Evolutionary conservation across 352 stramenopile genomes (phyloP).

Genomic region (Phytopythium montanum): DNA sequence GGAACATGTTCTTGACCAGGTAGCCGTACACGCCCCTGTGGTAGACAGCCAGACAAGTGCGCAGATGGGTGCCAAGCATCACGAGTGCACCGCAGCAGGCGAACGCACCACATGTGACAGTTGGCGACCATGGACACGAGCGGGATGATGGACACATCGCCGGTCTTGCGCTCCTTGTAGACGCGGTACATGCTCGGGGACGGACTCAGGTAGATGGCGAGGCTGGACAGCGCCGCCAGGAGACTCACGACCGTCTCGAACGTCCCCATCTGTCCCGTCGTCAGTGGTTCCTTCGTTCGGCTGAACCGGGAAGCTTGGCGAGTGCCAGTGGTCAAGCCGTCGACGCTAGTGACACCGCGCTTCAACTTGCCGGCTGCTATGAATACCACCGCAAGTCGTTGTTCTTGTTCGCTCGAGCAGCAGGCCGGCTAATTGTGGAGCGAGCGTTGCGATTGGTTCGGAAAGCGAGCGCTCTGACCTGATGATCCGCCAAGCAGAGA

Average conservation of each 20-base stretch:
- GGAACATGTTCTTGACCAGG: slow-evolving; percentile 23
- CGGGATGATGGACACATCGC: slow-evolving; percentile 16
- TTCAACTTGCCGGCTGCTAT: too few relatives aligned
- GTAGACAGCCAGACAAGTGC: neutral
- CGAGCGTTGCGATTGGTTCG: too few relatives aligned
- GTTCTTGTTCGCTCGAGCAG: too few relatives aligned
- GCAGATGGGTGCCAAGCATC: neutral
- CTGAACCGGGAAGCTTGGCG: too few relatives aligned
- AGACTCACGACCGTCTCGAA: slow-evolving; percentile 3
- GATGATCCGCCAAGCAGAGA: neutral
- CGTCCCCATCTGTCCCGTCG: neutral
- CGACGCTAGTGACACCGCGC: too few relatives aligned
- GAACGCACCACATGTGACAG: slow-evolving; percentile 16
- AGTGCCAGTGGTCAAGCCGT: too few relatives aligned
- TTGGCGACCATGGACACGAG: slow-evolving; percentile 20
- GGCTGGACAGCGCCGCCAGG: slow-evolving; percentile 13
- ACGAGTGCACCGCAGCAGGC: neutral
- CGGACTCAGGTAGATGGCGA: slow-evolving; percentile 19
- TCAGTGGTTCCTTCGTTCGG: too few relatives aligned
- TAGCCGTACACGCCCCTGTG: slow-evolving; percentile 5
- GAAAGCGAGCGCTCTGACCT: neutral
- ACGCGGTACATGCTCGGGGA: slow-evolving; percentile 15
- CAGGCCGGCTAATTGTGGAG: too few relatives aligned
- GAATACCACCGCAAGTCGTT: too few relatives aligned
- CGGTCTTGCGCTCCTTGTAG: slow-evolving; percentile 11